Conservation (phyloP, 345 rosid genomes). For the Clausena lansium region DNA sequence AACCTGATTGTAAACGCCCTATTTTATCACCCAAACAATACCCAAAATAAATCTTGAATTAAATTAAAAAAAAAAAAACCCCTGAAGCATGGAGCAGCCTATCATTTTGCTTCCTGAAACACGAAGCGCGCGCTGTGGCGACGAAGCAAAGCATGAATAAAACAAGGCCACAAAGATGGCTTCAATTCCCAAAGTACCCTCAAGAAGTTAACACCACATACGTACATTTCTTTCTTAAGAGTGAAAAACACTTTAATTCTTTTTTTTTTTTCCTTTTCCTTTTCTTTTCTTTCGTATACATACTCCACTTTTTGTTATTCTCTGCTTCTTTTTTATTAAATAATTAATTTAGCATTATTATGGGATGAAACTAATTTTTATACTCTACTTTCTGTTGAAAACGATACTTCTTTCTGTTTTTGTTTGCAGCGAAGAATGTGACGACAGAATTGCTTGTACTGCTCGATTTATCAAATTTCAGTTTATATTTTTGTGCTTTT, state of each 20-base stretch:
- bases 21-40: no score
- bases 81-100: background rate
- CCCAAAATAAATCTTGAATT: no score
- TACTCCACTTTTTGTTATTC: background rate
- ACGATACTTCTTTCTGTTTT: background rate
- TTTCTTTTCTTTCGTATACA: background rate
- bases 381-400: background rate
- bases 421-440: background rate
- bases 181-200: background rate
- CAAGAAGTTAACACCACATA: constrained; percentile 9
- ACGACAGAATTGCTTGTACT: background rate
- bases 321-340: background rate
- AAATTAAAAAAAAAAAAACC: background rate
- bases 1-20: no score
- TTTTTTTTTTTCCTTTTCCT: background rate
- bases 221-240: background rate
- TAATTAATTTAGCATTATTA: background rate
- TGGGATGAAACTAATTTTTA: no score
- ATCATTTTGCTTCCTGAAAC: background rate
- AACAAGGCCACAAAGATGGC: background rate
- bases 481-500: no score
- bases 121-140: background rate
- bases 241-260: background rate
- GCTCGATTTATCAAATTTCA: background rate
- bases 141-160: constrained; percentile 1